Base-by-base conservation (phyloP, 106 monocot species). In the Alisma plantagoaquatica region DNA sequence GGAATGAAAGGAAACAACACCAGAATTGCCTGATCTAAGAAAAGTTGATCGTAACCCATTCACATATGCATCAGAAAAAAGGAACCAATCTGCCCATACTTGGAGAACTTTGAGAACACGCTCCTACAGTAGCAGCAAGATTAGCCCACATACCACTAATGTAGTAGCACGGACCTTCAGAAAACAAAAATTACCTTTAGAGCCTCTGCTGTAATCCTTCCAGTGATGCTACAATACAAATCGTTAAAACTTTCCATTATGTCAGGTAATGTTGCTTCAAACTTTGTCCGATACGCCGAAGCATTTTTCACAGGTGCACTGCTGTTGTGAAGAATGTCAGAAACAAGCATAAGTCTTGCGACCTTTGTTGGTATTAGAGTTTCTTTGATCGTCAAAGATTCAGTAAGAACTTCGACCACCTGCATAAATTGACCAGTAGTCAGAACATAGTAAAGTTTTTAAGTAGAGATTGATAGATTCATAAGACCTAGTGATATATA, bases 51-150 rank as follows among this genome's bases (percentile, higher is more conserved):
- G 60, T 6, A 91, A 46, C 0, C 98, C 98, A 70, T 77, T 99
- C 42, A 99, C 72, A 75, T 86, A 99, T 46, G 98, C 82, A 77
- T 99, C 98, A 15, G 98, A 91, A 68, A 99, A 99, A 26, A 99
- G 82, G 62, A 99, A 99, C 98, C 98, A 99, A 59, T 99, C 98
- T 27, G 74, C 76, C 98, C 98, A 99, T 61, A 99, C 98, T 82
- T 99, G 98, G 73, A 99, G 72, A 61, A 99, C 90, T 62, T 99
- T 99, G 26, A 79, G 33, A 60, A 99, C 90, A 71, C 98, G 72
- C 62, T 99, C 98, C 98, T 99, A 69, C 3, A 67, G 50, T 31
- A 11, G 15, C 27, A 72, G 57, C 6, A 14, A n/a, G n/a, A n/a
- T n/a, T n/a, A n/a, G n/a, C n/a, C n/a, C n/a, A n/a, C n/a, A n/a